A percentile compares a stretch with the other conserved stretches of the same genome.
Evolutionary conservation across 2,329 filamentous ascomycete genomes (phyloP).

Genomic region (Verticillium klebahnii): DNA sequence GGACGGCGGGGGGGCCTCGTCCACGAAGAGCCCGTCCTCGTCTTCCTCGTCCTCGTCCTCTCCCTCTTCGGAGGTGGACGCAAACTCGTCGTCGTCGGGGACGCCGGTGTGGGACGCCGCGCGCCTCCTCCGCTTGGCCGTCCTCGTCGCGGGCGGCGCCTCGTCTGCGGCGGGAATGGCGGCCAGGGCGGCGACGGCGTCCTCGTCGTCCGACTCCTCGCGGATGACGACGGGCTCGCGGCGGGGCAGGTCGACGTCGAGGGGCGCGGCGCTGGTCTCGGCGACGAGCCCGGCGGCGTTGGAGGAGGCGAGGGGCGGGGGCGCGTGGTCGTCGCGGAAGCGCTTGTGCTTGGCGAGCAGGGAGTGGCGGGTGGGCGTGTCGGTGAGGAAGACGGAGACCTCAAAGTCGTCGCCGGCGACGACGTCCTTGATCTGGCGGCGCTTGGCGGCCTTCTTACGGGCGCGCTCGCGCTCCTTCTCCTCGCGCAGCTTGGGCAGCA

Average conservation of each 20-base stretch:
- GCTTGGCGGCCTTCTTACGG: constrained; percentile 60
- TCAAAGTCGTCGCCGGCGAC: constrained; percentile 91
- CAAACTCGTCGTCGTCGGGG: constrained; percentile 23
- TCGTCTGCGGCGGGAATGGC: constrained; percentile 46
- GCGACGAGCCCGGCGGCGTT: constrained; percentile 60
- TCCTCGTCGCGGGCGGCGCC: constrained; percentile 7
- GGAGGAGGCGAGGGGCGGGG: constrained; percentile 51
- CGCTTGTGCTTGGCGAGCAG: constrained; percentile 81
- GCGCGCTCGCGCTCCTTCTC: constrained; percentile 62
- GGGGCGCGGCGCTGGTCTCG: constrained; percentile 46
- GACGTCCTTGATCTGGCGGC: constrained; percentile 79
- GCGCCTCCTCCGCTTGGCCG: constrained; percentile 19
- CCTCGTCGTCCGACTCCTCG: constrained; percentile 56
- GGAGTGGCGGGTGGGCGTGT: constrained; percentile 79
- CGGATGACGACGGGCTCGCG: constrained; percentile 29
- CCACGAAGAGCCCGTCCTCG: constrained; percentile 19
- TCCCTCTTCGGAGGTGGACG: constrained; percentile 22
- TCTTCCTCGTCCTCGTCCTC: constrained; percentile 28
- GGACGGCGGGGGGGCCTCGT: constrained; percentile 29
- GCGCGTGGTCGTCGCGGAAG: constrained; percentile 53
- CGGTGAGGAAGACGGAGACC: constrained; percentile 88
- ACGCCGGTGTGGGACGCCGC: constrained; percentile 7
- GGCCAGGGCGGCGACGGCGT: constrained; percentile 48
- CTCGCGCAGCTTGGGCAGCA: constrained; percentile 87
- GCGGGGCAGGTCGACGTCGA: constrained; percentile 42